These are phyloP conservation scores for Lepidium africanum DNA, from an alignment of 345 rosid species.

Conservation along the genomic window DNA sequence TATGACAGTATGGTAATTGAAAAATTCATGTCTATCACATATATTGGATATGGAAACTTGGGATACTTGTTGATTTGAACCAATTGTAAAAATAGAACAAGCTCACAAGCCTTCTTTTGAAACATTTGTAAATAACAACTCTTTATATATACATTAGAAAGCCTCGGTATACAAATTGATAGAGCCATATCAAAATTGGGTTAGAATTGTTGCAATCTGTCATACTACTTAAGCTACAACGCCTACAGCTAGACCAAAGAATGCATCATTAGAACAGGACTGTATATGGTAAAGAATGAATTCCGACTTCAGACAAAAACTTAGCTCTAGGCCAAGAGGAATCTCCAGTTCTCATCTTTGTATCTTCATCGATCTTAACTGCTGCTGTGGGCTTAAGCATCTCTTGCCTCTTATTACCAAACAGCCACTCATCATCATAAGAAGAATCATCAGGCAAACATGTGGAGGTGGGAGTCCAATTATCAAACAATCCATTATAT, in stretches of 20 bases:
- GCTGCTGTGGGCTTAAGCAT: background rate
- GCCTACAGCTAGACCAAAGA: background rate
- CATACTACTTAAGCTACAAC: too few relatives aligned
- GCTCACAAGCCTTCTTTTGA: too few relatives aligned
- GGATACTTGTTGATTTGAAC: too few relatives aligned
- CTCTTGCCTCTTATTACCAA: conserved; percentile 8
- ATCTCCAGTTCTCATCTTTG: background rate
- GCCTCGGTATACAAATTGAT: background rate
- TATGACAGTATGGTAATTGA: too few relatives aligned
- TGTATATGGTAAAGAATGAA: conserved; percentile 58
- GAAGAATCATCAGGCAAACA: background rate
- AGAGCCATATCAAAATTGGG: conserved; percentile 7
- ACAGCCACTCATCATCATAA: conserved; percentile 52
- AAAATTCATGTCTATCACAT: too few relatives aligned
- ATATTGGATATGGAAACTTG: too few relatives aligned
- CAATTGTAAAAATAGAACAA: too few relatives aligned
- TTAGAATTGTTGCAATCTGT: too few relatives aligned
- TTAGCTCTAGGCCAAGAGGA: conserved; percentile 36
- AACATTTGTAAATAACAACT: too few relatives aligned
- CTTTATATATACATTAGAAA: background rate
- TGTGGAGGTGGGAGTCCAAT: conserved; percentile 36
- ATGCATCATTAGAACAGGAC: conserved; percentile 36
- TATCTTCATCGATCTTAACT: background rate
- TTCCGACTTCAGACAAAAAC: conserved; percentile 32
- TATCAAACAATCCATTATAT: conserved; percentile 34